Evolutionary conservation across 2,329 filamentous ascomycete genomes (phyloP).

Genomic region (Colletotrichum gigasporum): DNA sequence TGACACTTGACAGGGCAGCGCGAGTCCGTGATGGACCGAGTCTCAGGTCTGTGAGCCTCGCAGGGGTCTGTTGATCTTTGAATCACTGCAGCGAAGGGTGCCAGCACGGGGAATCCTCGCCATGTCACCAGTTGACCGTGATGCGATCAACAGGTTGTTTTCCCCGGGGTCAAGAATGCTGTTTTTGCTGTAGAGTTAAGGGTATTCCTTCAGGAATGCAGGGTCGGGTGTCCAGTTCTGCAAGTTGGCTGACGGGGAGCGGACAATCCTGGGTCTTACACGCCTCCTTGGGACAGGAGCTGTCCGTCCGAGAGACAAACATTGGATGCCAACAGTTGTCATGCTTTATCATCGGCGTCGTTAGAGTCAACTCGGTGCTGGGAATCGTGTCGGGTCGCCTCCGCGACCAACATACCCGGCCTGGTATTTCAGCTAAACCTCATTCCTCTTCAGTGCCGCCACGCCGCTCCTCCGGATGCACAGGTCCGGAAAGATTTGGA

Average conservation of each 20-base stretch:
- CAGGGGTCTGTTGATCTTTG: background rate
- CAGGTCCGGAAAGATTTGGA: background rate
- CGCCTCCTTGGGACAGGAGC: background rate
- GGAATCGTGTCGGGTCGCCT: too few species aligned
- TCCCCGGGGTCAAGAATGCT: background rate
- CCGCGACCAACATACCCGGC: background rate
- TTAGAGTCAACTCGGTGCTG: too few species aligned
- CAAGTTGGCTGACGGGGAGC: background rate
- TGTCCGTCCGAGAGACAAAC: background rate
- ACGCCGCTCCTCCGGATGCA: background rate
- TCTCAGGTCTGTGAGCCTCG: constrained; percentile 14
- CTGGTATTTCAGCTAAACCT: background rate
- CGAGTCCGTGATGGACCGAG: constrained; percentile 6
- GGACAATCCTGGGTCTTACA: background rate
- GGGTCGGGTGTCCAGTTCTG: background rate
- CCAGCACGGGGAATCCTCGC: background rate
- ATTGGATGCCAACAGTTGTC: background rate
- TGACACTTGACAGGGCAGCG: constrained; percentile 10
- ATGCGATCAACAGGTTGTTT: background rate
- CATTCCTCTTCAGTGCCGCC: background rate
- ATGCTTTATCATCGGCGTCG: background rate
- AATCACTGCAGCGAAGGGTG: background rate
- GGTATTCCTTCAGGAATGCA: background rate
- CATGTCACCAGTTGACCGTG: background rate
- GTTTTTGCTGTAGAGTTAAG: background rate